Percentiles rank a stretch among this genome's conserved stretches.
These are phyloP conservation scores for Sutorius eximius DNA, from an alignment of 1,284 basidiomycete genomes.

Conservation along the genomic window DNA sequence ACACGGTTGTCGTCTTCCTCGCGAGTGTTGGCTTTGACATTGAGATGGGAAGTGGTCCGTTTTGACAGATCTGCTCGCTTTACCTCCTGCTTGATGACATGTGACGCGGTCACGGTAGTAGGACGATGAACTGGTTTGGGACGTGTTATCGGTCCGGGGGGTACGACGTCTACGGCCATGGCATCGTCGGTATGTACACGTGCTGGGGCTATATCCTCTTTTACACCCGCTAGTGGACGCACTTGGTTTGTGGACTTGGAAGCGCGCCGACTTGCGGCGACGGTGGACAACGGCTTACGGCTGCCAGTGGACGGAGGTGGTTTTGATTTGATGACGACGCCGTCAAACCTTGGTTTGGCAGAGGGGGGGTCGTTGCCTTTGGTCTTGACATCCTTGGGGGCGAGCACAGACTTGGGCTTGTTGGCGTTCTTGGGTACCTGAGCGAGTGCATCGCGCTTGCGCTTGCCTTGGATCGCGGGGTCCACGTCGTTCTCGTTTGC, in stretches of 20 bases:
- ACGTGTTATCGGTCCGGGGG: background rate
- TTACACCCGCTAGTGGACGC: constrained; percentile 34
- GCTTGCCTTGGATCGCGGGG: constrained; percentile 51
- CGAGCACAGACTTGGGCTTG: constrained; percentile 42
- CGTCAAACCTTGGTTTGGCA: constrained; percentile 49
- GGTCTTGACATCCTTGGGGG: constrained; percentile 39
- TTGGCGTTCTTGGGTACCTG: constrained; percentile 59
- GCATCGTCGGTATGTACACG: constrained; percentile 45
- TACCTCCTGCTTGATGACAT: constrained; percentile 30
- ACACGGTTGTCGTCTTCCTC: constrained; percentile 54
- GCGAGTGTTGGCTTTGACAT: constrained; percentile 31
- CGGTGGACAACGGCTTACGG: constrained; percentile 43
- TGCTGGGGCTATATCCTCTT: constrained; percentile 34
- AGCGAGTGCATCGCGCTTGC: constrained; percentile 72
- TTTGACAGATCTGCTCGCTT: constrained; percentile 32
- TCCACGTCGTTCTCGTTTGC: constrained; percentile 44
- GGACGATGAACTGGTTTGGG: constrained; percentile 9
- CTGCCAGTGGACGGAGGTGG: constrained; percentile 32
- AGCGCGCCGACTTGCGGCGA: constrained; percentile 35
- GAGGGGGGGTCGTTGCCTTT: constrained; percentile 44
- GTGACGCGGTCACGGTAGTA: constrained; percentile 6
- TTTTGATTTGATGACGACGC: constrained; percentile 52
- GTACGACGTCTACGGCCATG: constrained; percentile 55
- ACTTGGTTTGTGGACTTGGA: constrained; percentile 24
- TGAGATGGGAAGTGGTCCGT: constrained; percentile 28